Percentiles rank a stretch among this genome's conserved stretches.
Evolutionary conservation across 371 early-diverging fungal genomes (phyloP).

Genomic region (Capillidium rhysosporum): DNA sequence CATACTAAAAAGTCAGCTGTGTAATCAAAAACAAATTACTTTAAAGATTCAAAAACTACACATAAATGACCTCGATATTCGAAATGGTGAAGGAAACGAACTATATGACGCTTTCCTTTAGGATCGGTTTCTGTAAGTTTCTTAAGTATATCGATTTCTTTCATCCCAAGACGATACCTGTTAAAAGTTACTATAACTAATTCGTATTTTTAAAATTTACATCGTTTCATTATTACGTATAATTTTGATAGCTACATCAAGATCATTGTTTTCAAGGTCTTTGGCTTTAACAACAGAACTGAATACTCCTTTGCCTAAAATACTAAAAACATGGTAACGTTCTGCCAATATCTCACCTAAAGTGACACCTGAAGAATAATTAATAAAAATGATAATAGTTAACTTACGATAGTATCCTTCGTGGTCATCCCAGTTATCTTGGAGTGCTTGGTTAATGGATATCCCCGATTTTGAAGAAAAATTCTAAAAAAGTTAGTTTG

Average conservation of each 20-base stretch:
- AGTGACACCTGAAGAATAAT: slow-evolving; percentile 5
- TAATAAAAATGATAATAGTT: neutral
- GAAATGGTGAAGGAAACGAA: slow-evolving; percentile 64
- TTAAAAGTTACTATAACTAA: neutral
- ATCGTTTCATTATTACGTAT: slow-evolving; percentile 88
- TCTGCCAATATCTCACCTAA: slow-evolving; percentile 68
- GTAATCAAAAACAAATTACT: slow-evolving; percentile 15
- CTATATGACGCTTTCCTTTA: slow-evolving; percentile 65
- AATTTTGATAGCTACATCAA: slow-evolving; percentile 89
- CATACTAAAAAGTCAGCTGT: slow-evolving; percentile 27
- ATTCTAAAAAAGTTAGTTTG: slow-evolving; percentile 18
- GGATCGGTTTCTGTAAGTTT: slow-evolving; percentile 65
- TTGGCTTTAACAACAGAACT: slow-evolving; percentile 76
- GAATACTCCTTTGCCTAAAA: slow-evolving; percentile 88
- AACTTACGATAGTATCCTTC: slow-evolving; percentile 91
- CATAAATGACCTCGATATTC: slow-evolving; percentile 82
- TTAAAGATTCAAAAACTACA: slow-evolving; percentile 80
- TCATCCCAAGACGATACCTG: slow-evolving; percentile 73
- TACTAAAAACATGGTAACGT: slow-evolving; percentile 67
- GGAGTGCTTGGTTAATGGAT: slow-evolving; percentile 28
- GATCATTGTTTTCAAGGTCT: slow-evolving; percentile 38
- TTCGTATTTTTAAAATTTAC: slow-evolving; percentile 23
- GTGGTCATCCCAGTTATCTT: slow-evolving; percentile 86
- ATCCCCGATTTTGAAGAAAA: slow-evolving; percentile 12
- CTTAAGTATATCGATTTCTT: slow-evolving; percentile 72